phyloP scores from a whole-genome alignment of 179 eudicot genomes.

The Sideroxylon spinosum region DNA sequence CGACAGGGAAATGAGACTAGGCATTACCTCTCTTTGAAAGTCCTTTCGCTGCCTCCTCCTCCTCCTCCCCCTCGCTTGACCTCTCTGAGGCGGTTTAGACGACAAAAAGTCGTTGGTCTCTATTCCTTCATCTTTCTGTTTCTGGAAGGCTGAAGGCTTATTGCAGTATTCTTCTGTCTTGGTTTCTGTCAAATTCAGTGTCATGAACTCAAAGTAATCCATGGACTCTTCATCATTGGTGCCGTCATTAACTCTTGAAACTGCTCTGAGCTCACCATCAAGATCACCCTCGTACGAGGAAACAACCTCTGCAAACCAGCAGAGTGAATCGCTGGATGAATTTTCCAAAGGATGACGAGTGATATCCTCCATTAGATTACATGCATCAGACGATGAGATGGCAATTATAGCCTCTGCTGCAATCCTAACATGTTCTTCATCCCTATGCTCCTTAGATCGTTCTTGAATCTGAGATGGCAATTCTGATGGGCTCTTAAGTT shows the following conservation, averaged over 20 bases:
- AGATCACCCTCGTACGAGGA: slow-evolving; percentile 14
- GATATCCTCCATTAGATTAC: not conserved
- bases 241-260: not conserved
- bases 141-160: slow-evolving; percentile 11
- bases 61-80: slow-evolving; percentile 20
- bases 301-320: slow-evolving; percentile 36
- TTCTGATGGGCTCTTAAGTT: not conserved
- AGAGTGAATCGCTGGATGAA: slow-evolving; percentile 18
- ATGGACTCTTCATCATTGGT: slow-evolving; percentile 17
- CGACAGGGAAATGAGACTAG: slow-evolving; percentile 37
- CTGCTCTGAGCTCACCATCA: slow-evolving; percentile 5
- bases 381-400: slow-evolving; percentile 24
- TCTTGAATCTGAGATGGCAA: slow-evolving; percentile 4
- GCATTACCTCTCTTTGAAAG: slow-evolving; percentile 44
- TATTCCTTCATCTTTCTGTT: slow-evolving; percentile 18
- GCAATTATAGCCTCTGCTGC: slow-evolving; percentile 46
- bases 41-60: slow-evolving; percentile 37
- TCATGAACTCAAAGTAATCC: slow-evolving; percentile 49
- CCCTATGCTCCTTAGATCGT: slow-evolving; percentile 12
- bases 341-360: slow-evolving; percentile 6
- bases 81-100: slow-evolving; percentile 27
- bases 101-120: not conserved
- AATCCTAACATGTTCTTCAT: slow-evolving; percentile 26
- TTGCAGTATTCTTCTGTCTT: slow-evolving; percentile 18
- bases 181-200: slow-evolving; percentile 35